Evolutionary conservation across 2,329 filamentous ascomycete genomes (phyloP).

Genomic region (Fusarium falciforme): DNA sequence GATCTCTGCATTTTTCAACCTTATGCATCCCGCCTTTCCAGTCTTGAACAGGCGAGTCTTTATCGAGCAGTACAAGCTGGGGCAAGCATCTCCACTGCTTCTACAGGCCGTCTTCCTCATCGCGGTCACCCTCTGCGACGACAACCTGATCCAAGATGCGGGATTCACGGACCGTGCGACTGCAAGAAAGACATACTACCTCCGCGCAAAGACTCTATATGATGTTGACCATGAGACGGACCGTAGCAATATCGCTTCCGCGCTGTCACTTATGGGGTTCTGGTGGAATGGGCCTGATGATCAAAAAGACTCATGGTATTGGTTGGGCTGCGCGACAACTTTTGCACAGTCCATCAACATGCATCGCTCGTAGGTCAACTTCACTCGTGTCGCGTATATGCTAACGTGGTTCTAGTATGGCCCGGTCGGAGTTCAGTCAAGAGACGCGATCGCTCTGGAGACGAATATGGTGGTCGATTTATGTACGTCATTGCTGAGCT

Average conservation of each 20-base stretch:
- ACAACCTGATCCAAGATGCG: constrained; percentile 15
- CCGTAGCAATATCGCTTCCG: neutral
- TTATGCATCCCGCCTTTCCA: constrained; percentile 23
- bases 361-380: constrained; percentile 22
- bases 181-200: constrained; percentile 30
- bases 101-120: constrained; percentile 28
- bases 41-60: constrained; percentile 16
- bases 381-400: accelerated
- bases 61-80: neutral
- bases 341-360: constrained; percentile 31
- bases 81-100: constrained; percentile 2
- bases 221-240: constrained; percentile 33
- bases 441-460: constrained; percentile 17
- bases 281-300: constrained; percentile 37
- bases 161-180: constrained; percentile 21
- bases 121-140: constrained; percentile 13
- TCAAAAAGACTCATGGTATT: constrained; percentile 38
- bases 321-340: constrained; percentile 31
- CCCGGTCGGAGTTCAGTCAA: neutral
- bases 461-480: constrained; percentile 38
- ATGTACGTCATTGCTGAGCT: constrained; percentile 3
- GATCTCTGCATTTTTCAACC: constrained; percentile 11
- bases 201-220: constrained; percentile 27
- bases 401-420: neutral
- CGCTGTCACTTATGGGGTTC: constrained; percentile 24